Conservation (phyloP, 2,329 filamentous ascomycete genomes). For the Venturia pyrina region DNA sequence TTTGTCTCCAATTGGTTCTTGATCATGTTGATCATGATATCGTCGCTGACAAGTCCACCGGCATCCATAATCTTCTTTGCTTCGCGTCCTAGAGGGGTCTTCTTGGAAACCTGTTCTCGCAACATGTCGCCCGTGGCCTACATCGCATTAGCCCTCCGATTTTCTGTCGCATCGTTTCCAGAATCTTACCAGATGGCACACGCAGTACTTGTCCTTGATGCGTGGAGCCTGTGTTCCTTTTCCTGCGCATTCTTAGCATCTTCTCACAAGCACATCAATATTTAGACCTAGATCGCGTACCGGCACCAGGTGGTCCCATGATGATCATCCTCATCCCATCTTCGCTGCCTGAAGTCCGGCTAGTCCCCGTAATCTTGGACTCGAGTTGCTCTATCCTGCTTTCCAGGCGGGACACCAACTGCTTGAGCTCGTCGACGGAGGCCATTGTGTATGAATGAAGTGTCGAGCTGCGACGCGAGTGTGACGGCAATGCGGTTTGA, state of each 20-base stretch:
- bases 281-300: slow-evolving; percentile 45
- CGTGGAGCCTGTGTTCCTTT: slow-evolving; percentile 98
- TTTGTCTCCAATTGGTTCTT: slow-evolving; percentile 93
- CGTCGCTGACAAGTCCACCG: slow-evolving; percentile 92
- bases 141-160: slow-evolving; percentile 15
- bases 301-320: slow-evolving; percentile 94
- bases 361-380: slow-evolving; percentile 42
- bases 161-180: neutral
- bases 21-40: slow-evolving; percentile 99
- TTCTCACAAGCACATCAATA: neutral
- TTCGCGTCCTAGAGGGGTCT: slow-evolving; percentile 86
- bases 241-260: slow-evolving; percentile 45
- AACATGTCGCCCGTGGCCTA: slow-evolving; percentile 99
- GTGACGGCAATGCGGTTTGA: neutral
- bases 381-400: slow-evolving; percentile 79
- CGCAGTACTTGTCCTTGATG: slow-evolving; percentile 96
- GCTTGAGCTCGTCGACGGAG: slow-evolving; percentile 68
- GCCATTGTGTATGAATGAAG: neutral
- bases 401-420: slow-evolving; percentile 75
- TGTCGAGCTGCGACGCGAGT: neutral
- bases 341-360: slow-evolving; percentile 27
- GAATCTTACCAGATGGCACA: slow-evolving; percentile 80
- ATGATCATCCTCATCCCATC: slow-evolving; percentile 86
- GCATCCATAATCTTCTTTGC: slow-evolving; percentile 99
- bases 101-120: slow-evolving; percentile 94